phyloP scores from a whole-genome alignment of 78 protist genomes.

The Anaeramoeba flamelloides region DNA sequence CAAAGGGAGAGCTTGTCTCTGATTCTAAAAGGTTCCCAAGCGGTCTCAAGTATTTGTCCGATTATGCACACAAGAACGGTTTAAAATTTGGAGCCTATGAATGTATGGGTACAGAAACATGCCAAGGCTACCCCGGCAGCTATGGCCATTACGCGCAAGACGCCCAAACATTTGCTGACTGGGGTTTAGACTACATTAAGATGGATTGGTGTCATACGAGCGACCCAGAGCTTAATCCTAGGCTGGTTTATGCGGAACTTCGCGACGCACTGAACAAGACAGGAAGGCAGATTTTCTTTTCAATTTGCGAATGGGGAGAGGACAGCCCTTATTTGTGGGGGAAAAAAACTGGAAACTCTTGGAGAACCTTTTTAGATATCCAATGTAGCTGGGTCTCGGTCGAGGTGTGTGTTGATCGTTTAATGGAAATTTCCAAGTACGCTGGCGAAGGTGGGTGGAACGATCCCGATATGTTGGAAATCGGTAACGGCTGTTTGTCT shows the following conservation, averaged over 20 bases:
- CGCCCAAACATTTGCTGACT: conserved; percentile 30
- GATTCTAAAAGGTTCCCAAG: conserved; percentile 19
- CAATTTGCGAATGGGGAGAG: conserved; percentile 26
- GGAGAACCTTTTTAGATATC: too few species aligned
- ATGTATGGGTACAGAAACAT: conserved; percentile 9
- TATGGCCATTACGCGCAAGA: conserved; percentile 17
- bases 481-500: conserved; percentile 52
- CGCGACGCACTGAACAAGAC: conserved; percentile 3
- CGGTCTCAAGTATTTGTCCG: conserved; percentile 17
- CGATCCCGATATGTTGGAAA: conserved; percentile 46
- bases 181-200: conserved; percentile 37
- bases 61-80: conserved; percentile 13
- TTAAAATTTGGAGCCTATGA: background rate
- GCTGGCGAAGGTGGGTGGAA: too few species aligned
- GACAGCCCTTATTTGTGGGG: conserved; percentile 12
- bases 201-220: conserved; percentile 19
- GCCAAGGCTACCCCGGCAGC: conserved; percentile 20
- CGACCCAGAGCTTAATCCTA: conserved; percentile 10
- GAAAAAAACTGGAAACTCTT: too few species aligned
- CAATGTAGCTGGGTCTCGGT: too few species aligned
- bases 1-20: background rate
- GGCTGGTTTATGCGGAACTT: background rate
- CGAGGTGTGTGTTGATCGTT: too few species aligned
- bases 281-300: conserved; percentile 7
- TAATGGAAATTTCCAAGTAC: too few species aligned